Base-by-base conservation (phyloP, 345 rosid species). In the Combretum micranthum region DNA sequence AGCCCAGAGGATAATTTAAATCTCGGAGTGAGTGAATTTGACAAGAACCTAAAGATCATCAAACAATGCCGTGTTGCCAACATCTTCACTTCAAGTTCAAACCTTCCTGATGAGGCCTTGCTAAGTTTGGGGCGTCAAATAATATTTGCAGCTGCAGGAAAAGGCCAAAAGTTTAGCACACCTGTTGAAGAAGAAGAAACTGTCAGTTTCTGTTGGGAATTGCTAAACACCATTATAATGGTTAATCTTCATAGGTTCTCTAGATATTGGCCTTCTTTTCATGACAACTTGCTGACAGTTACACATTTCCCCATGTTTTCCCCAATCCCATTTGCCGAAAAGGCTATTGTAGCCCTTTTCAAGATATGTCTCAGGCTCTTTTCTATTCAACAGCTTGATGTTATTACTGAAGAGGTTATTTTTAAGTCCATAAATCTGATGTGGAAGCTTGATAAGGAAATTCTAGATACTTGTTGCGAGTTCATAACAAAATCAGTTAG, bases 141-240 rank as follows among this genome's bases (percentile, higher is more conserved):
- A 13, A 88, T 92, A 59, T 92, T 82, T 48, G 90, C 98, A 14
- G 95, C 97, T 2, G 98, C 83, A 0, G 98, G 98, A 12, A 86
- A 84, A 70, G 98, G 97, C 59, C 98, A 92, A 49, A 88, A 88
- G 69, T 88, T 93, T 57, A 89, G 87, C 67, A 89, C 99, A 0
- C 83, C 91, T 1, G 64, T 79, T 20, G 99, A 93, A 60, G 99
- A 89, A 42, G 97, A 89, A 77, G 99, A 87, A 63, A 80, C 97
- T 0, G 85, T 85, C 1, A 83, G 74, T 1, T 86, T 93, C 64
- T 81, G 91, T 42, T 93, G 97, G 97, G 99, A 89, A 57, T 64
- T 93, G 52, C 66, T 89, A 57, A 70, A 59, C 15, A 62, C 71
- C 25, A 66, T 86, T 58, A 44, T 87, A 0, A 52, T 77, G 43